Base-by-base conservation (phyloP, 176 grass and related monocot species). In the Phyllostachys edulis region DNA sequence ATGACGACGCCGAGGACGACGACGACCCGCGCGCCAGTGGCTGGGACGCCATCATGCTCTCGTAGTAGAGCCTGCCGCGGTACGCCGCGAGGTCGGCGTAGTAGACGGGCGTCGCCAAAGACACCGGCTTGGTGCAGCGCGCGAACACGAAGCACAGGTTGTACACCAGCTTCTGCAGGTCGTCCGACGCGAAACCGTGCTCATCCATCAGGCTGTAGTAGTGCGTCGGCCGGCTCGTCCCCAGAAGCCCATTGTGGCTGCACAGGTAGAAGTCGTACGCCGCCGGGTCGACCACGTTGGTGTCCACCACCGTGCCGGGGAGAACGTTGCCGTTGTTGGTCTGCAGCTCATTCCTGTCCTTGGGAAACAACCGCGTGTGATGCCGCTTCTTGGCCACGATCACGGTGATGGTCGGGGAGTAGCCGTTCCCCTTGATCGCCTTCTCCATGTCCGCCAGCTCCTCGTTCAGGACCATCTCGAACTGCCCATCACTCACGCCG, bases 261-360 rank as follows among this genome's bases (percentile, higher is more conserved):
- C 88, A 88, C 8, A 93, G 74, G 81, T 85, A 93, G 91, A 93
- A 93, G 85, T 93, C 82, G n/a, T 82, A 73, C 4, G 82, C 77
- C 39, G 3, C 39, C 26, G 66, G 57, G 81, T 90, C 91, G 4
- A 93, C 82, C 66, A 90, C 87, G 2, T 16, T 54, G 0, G 82
- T 85, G 88, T 93, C 88, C 27, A 93, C 91, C 29, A 93, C 85
- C 29, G 91, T 93, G 69, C 91, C 88, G 0, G 88, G 91, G 26
- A 69, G 88, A 69, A 93, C 81, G 39, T 85, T 93, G 56, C 69
- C 62, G 2, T 66, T 89, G 10, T 1, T 69, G 6, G 79, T 87
- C 61, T 45, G 45, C 23, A 2, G 42, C 77, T 74, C 50, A 18
- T 6, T 12, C 18, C 1, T 0, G 67, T 78, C 77, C 45, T 85